Evolutionary conservation across 2,329 filamentous ascomycete genomes (phyloP).

Genomic region (Penicillium sp.): DNA sequence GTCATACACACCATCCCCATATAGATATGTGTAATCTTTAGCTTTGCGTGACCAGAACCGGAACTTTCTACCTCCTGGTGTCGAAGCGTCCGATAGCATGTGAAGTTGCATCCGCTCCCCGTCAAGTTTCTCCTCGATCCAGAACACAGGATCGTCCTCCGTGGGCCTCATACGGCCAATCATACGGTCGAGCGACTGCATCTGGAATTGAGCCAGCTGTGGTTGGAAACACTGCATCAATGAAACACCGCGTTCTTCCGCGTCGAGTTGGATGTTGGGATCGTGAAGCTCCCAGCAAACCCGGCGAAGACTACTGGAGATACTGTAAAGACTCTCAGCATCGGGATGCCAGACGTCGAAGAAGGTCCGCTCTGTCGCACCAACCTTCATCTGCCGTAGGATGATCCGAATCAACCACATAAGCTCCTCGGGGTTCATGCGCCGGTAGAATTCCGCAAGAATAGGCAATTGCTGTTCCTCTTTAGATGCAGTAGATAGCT

Average conservation of each 20-base stretch:
- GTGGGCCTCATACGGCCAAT: conserved; percentile 69
- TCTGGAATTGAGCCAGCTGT: conserved; percentile 90
- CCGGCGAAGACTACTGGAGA: conserved; percentile 84
- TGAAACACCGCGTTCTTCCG: conserved; percentile 73
- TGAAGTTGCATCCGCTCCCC: conserved; percentile 98
- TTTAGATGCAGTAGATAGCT: conserved; percentile 72
- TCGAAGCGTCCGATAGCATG: conserved; percentile 72
- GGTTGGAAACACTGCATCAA: conserved; percentile 97
- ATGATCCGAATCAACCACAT: conserved; percentile 96
- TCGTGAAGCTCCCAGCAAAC: conserved; percentile 95
- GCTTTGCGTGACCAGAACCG: conserved; percentile 94
- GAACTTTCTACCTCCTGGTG: conserved; percentile 74
- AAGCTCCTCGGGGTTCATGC: conserved; percentile 92
- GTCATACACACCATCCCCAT: conserved; percentile 77
- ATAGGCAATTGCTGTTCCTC: conserved; percentile 86
- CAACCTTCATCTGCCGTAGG: conserved; percentile 75
- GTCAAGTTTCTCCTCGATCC: conserved; percentile 98
- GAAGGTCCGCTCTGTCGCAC: conserved; percentile 86
- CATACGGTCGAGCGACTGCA: conserved; percentile 80
- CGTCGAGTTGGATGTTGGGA: conserved; percentile 71
- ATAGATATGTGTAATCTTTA: conserved; percentile 95
- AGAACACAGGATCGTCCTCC: conserved; percentile 77
- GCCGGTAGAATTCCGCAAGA: conserved; percentile 80
- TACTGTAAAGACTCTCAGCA: conserved; percentile 78
- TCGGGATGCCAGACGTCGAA: conserved; percentile 83